A percentile compares a stretch with the other conserved stretches of the same genome.
These are phyloP conservation scores for Gossypium rotundifolium DNA, from an alignment of 345 rosid species.

Conservation along the genomic window DNA sequence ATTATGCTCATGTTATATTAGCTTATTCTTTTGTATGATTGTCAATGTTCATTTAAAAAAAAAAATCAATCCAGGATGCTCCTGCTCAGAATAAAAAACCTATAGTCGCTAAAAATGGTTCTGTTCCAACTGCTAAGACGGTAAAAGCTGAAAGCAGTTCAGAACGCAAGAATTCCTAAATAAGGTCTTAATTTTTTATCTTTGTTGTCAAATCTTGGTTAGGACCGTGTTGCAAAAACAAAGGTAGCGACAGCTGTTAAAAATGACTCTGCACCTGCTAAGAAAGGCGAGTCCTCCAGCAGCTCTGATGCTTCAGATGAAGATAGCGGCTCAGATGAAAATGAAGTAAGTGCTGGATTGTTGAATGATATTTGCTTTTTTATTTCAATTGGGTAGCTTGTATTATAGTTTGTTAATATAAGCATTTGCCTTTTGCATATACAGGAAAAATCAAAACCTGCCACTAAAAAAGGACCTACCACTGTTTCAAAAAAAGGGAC, in stretches of 20 bases:
- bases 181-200: neutral
- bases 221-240: conserved; percentile 29
- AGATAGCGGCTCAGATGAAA: conserved; percentile 30
- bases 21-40: no score
- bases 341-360: conserved; percentile 7
- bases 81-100: conserved; percentile 18
- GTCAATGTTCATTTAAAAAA: neutral
- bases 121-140: conserved; percentile 28
- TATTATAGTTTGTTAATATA: neutral
- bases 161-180: neutral
- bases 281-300: conserved; percentile 17
- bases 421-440: neutral
- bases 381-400: neutral
- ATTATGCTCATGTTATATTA: no score
- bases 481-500: conserved; percentile 15
- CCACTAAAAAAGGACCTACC: conserved; percentile 18
- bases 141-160: conserved; percentile 24
- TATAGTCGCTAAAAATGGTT: conserved; percentile 24
- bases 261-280: conserved; percentile 18
- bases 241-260: conserved; percentile 18
- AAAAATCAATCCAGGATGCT: conserved; percentile 20
- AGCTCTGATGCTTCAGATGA: conserved; percentile 19
- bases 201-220: neutral
- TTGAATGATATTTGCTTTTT: neutral
- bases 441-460: conserved; percentile 27